Conservation (phyloP, 345 rosid species). For the Eucalyptus cloeziana region DNA sequence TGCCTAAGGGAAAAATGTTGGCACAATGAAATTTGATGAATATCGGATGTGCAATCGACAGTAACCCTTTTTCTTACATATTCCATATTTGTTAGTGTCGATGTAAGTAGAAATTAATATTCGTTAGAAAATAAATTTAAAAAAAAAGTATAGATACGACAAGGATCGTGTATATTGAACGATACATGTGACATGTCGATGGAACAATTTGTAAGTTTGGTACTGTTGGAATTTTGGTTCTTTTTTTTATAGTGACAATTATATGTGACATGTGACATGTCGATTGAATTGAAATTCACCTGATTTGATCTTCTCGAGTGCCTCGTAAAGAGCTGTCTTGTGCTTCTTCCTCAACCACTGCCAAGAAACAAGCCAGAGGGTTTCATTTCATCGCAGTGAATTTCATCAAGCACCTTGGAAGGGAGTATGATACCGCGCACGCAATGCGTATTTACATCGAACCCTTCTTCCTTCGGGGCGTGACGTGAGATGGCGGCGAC, state of each 20-base stretch:
- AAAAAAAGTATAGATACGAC: not conserved
- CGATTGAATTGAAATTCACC: not conserved
- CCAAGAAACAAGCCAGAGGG: not conserved
- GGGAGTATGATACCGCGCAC: not conserved
- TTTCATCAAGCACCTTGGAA: not conserved
- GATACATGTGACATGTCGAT: not conserved
- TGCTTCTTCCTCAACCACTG: slow-evolving; percentile 5
- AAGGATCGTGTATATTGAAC: not conserved
- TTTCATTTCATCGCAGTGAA: not conserved
- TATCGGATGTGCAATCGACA: not conserved
- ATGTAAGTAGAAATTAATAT: not conserved
- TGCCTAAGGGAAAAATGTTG: not conserved
- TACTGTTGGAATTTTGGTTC: not conserved
- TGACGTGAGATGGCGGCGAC: not conserved
- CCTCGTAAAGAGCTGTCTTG: slow-evolving; percentile 2
- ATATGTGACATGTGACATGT: too few species aligned
- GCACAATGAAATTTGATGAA: not conserved
- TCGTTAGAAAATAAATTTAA: not conserved
- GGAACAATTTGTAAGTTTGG: not conserved
- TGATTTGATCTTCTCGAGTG: slow-evolving; percentile 8
- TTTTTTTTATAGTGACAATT: too few species aligned
- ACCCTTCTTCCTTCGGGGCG: not conserved
- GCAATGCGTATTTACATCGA: not conserved
- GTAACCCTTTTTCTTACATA: not conserved
- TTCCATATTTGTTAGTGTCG: not conserved